Evolutionary conservation across 768 basidiomycete species (phyloP), one percentile per base, ranked within the genome.

Genomic region (Mycena rosella): DNA sequence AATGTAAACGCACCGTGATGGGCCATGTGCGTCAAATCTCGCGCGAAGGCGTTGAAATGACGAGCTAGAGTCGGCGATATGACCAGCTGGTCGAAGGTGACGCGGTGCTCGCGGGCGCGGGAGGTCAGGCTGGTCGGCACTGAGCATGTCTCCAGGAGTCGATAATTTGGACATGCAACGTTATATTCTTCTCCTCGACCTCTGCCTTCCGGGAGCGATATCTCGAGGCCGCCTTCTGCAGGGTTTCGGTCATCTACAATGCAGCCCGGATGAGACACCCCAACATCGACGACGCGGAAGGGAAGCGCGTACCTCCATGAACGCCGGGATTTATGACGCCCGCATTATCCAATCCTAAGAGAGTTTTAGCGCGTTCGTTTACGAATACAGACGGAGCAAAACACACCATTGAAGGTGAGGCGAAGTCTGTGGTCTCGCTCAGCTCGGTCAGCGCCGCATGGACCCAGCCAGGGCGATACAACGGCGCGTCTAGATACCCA

Each of bases 161-260:
- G 18, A 20, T 52, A 5, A 10, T 13, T 29, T 20, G 15, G 14
- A 44, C 60, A 9, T 44, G 53, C 60, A 42, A 38, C 2, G 26
- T 26, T 15, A 49, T 20, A 26, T 61, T 61, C 4, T 29, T 36
- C 3, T 42, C 1, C 51, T 61, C 60, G 2, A 61, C 40, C 13
- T 29, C 14, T 20, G 5, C 13, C 36, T 53, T 40, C 49, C 34
- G 52, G 15, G 10, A 10, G 10, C 49, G 49, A 32, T 61, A 52
- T 4, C n/a, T 27, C n/a, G 27, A 8, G 6, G 51, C 20, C 1
- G 38, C 38, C 2, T n/a, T 7, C 14, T 53, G 60, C 1, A 61
- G 13, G 0, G 60, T 53, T 15, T 61, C 60, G 1, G 60, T 38
- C 60, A 53, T 52, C 60, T n/a, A n/a, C n/a, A n/a, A n/a, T 61